Conservation (phyloP, 2,329 filamentous ascomycete species). For the Cercospora nicotianae region DNA sequence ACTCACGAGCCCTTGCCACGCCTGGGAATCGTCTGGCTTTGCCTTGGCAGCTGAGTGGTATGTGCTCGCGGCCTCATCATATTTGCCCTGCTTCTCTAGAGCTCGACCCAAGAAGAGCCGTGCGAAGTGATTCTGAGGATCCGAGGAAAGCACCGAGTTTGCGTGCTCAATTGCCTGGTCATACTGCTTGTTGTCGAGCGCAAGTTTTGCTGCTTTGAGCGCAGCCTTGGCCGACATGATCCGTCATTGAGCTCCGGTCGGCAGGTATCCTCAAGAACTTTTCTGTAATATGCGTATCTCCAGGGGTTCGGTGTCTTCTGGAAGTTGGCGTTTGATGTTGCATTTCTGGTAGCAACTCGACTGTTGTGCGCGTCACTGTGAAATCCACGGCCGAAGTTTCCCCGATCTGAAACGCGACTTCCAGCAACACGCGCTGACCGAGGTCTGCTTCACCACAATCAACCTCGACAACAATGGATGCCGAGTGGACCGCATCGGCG, state of each 20-base stretch:
- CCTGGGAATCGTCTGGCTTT: slow-evolving; percentile 74
- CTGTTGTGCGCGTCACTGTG: slow-evolving; percentile 3
- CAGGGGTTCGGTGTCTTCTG: background rate
- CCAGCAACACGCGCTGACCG: background rate
- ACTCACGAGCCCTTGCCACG: slow-evolving; percentile 86
- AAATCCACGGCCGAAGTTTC: background rate
- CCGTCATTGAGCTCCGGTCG: slow-evolving; percentile 13
- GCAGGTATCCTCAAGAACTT: background rate
- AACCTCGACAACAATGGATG: slow-evolving; percentile 19
- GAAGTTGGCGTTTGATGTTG: background rate
- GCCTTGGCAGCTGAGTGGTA: slow-evolving; percentile 72
- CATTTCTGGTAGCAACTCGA: background rate
- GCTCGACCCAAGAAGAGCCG: slow-evolving; percentile 86
- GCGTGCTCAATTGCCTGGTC: slow-evolving; percentile 71
- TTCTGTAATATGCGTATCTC: background rate
- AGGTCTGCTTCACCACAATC: background rate
- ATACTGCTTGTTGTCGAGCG: slow-evolving; percentile 76
- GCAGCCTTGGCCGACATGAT: slow-evolving; percentile 50
- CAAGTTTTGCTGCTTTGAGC: slow-evolving; percentile 77
- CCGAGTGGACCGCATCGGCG: slow-evolving; percentile 42
- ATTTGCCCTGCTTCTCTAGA: slow-evolving; percentile 70
- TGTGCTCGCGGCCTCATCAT: slow-evolving; percentile 71
- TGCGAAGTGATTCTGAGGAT: slow-evolving; percentile 80
- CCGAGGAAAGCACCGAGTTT: slow-evolving; percentile 66
- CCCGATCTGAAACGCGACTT: background rate